Base-by-base conservation (phyloP, 768 basidiomycete genomes). In the Omphalotus guepiniiformis region DNA sequence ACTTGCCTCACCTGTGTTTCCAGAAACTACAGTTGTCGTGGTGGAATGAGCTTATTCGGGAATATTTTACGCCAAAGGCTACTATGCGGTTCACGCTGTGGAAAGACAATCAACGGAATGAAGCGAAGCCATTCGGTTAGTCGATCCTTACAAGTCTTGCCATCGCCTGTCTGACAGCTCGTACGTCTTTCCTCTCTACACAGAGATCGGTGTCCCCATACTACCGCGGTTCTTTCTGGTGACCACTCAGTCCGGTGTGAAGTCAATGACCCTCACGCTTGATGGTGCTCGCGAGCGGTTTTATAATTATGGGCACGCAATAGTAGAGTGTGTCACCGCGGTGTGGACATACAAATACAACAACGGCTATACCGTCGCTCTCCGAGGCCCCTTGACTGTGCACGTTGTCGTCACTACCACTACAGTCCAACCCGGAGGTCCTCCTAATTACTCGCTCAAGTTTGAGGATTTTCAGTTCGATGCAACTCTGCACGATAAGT, bases 111-210 rank as follows among this genome's bases (percentile, higher is more conserved):
- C 79, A 82, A 58, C 76, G 73, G 55, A 76, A 73, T 21, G 90
- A 91, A 58, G 88, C 88, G 26, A 92, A 89, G 57, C 84, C 84
- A 7, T 90, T 93, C 56, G 88, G 89, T 91, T 46, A 39, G 85
- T 69, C 27, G 19, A 42, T n/a, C 38, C 41, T 40, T 19, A 2
- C 27, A 29, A 54, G 34, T 35, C 26, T 28, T 45, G 22, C 23
- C 27, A n/a, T 44, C 16, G 37, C 26, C 29, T 39, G 27, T 35
- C 46, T 55, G 48, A 49, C 42, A 22, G 40, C 44, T 44, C 23
- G 12, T 42, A 25, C 35, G 44, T 16, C 19, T 43, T 21, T 48
- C 40, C 7, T 45, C 25, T 11, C 18, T 16, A 23, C 23, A 30
- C 60, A 91, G 89, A 91, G 69, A 87, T 93, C 52, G 83, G 83